phyloP scores from a whole-genome alignment of 2,329 filamentous ascomycete species.

The Coleophoma eucalyptorum region DNA sequence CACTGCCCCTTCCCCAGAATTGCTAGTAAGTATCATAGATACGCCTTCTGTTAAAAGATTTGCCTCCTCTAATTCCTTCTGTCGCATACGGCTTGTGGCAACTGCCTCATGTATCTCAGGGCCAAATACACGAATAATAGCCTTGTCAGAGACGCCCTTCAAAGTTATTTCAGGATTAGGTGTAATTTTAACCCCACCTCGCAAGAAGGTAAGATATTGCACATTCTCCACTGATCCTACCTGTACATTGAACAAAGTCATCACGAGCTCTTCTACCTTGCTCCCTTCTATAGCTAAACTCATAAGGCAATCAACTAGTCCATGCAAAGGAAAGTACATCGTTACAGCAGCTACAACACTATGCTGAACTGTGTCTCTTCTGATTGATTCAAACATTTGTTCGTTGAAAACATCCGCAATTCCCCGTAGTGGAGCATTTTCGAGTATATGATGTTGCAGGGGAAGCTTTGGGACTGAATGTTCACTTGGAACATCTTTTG shows the following conservation, averaged over 20 bases:
- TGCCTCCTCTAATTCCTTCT: conserved; percentile 1
- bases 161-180: conserved; percentile 4
- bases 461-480: too few relatives aligned
- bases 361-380: background rate
- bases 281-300: conserved; percentile 4
- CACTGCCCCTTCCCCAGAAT: background rate
- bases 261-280: conserved; percentile 5
- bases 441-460: background rate
- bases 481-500: too few relatives aligned
- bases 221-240: conserved; percentile 1
- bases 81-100: background rate
- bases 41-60: conserved; percentile 4
- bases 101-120: conserved; percentile 2
- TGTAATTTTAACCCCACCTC: conserved; percentile 1
- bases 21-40: conserved; percentile 4
- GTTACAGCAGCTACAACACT: conserved; percentile 1
- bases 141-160: conserved; percentile 3
- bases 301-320: conserved; percentile 10
- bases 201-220: conserved; percentile 1
- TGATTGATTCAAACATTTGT: background rate
- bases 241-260: conserved; percentile 6
- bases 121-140: conserved; percentile 6
- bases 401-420: background rate
- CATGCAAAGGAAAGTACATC: conserved; percentile 5
- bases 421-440: background rate